Evolutionary conservation across 306 rosid genomes (phyloP).

Genomic region (Comarum palustre): DNA sequence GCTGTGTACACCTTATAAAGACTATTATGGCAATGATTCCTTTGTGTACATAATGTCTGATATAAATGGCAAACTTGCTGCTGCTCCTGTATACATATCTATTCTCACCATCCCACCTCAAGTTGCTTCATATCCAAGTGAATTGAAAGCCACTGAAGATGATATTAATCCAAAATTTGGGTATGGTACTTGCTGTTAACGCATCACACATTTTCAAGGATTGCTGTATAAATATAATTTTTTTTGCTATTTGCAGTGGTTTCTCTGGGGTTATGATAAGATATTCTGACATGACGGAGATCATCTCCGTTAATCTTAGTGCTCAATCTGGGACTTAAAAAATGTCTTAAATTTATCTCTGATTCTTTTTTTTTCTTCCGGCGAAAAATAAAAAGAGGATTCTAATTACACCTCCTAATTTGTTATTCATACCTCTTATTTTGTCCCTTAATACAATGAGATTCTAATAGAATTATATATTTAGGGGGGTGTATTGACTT

Average conservation of each 20-base stretch:
- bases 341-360: too few relatives aligned
- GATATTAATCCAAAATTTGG: slow-evolving; percentile 69
- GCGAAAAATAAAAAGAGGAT: too few relatives aligned
- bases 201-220: background rate
- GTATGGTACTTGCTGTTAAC: slow-evolving; percentile 30
- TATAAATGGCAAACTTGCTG: slow-evolving; percentile 70
- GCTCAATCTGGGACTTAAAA: slow-evolving; percentile 60
- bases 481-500: too few relatives aligned
- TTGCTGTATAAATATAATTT: background rate
- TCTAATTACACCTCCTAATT: too few relatives aligned
- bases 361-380: too few relatives aligned
- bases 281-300: slow-evolving; percentile 67
- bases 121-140: slow-evolving; percentile 67
- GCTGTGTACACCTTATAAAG: slow-evolving; percentile 65
- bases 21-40: slow-evolving; percentile 68
- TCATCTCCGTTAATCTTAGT: slow-evolving; percentile 58
- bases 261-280: slow-evolving; percentile 67
- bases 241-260: slow-evolving; percentile 47
- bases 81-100: slow-evolving; percentile 53
- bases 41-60: slow-evolving; percentile 74
- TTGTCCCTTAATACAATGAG: too few relatives aligned
- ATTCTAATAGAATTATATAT: too few relatives aligned
- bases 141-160: slow-evolving; percentile 77
- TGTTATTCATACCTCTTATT: too few relatives aligned
- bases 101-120: slow-evolving; percentile 79